phyloP scores from a whole-genome alignment of 805 yeast genomes.

The Cyberlindnera mrakii region DNA sequence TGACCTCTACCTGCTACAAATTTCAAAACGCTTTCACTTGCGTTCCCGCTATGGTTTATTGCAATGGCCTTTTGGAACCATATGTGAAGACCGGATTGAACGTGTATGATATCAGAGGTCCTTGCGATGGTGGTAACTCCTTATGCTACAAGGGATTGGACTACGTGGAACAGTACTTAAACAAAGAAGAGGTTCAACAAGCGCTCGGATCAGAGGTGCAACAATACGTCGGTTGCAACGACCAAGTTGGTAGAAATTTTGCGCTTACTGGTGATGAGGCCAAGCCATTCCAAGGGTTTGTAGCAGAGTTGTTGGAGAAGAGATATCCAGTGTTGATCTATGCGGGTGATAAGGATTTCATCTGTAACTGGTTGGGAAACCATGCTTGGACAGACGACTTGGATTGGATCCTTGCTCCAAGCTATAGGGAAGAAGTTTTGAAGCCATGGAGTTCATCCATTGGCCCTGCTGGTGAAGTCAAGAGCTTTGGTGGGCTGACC shows the following conservation, averaged over 20 bases:
- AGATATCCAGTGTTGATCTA: constrained; percentile 78
- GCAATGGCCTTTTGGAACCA: constrained; percentile 67
- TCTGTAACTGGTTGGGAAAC: constrained; percentile 92
- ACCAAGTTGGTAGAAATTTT: constrained; percentile 63
- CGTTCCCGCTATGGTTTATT: constrained; percentile 78
- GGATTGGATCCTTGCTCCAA: constrained; percentile 53
- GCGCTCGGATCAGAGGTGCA: constrained; percentile 86
- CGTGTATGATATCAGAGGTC: constrained; percentile 77
- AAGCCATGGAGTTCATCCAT: constrained; percentile 37
- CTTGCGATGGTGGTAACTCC: constrained; percentile 65
- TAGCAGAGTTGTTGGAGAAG: constrained; percentile 60
- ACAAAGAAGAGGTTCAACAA: constrained; percentile 59
- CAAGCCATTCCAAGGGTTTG: constrained; percentile 74
- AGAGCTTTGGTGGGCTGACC: constrained; percentile 64
- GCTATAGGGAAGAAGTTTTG: constrained; percentile 37
- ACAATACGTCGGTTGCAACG: constrained; percentile 59
- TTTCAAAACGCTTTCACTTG: constrained; percentile 64
- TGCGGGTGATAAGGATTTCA: constrained; percentile 93
- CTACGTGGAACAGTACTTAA: constrained; percentile 69
- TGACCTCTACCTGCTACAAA: constrained; percentile 62
- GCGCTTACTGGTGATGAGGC: constrained; percentile 76
- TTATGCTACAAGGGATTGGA: constrained; percentile 71
- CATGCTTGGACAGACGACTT: constrained; percentile 72
- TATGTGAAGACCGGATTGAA: constrained; percentile 75
- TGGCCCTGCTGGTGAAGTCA: constrained; percentile 62